phyloP scores from a whole-genome alignment of 345 rosid species.

The Dipteronia dyeriana region DNA sequence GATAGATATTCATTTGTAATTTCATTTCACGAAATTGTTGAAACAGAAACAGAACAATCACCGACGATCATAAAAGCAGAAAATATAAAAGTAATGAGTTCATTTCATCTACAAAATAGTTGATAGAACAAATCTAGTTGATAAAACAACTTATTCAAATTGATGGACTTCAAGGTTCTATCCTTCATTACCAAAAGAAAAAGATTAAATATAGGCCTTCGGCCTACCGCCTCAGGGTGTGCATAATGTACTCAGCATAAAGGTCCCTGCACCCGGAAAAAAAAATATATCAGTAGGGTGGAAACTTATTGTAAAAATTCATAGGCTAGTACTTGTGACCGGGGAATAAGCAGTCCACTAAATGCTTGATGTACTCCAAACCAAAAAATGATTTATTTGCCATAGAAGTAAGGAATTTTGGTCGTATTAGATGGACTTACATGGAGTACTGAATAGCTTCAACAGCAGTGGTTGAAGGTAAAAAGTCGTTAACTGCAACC shows the following conservation, averaged over 20 bases:
- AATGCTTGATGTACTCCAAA: neutral
- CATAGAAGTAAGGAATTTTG: neutral
- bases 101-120: slow-evolving; percentile 3
- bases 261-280: slow-evolving; percentile 69
- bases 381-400: neutral
- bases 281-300: slow-evolving; percentile 20
- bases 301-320: neutral
- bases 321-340: neutral
- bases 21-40: neutral
- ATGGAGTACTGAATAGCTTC: slow-evolving; percentile 91
- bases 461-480: slow-evolving; percentile 63
- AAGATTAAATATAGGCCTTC: neutral
- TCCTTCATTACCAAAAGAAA: slow-evolving; percentile 1
- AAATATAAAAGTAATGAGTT: slow-evolving; percentile 11
- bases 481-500: slow-evolving; percentile 90
- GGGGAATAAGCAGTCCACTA: neutral
- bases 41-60: neutral
- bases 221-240: slow-evolving; percentile 68
- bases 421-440: slow-evolving; percentile 39
- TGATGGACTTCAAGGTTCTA: neutral
- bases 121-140: neutral
- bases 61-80: neutral
- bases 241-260: slow-evolving; percentile 77
- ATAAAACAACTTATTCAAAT: slow-evolving; percentile 21
- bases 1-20: neutral